Percentiles rank a stretch among this genome's conserved stretches.
phyloP scores from a whole-genome alignment of 129 eudicot species.

The Lactuca saligna region DNA sequence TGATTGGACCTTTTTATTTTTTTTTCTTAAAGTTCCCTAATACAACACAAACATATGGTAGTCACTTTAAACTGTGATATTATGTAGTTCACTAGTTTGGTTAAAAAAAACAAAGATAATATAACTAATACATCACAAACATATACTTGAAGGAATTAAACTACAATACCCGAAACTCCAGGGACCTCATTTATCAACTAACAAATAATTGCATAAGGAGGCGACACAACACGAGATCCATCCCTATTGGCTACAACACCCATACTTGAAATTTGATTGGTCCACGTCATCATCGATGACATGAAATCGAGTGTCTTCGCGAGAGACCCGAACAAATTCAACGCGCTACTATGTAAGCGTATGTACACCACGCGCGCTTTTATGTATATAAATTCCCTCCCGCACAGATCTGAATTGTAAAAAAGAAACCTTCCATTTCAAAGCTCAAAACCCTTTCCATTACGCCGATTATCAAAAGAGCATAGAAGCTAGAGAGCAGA shows the following conservation, averaged over 20 bases:
- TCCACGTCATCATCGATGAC: slow-evolving; percentile 37
- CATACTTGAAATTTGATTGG: slow-evolving; percentile 24
- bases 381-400: slow-evolving; percentile 7
- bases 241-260: slow-evolving; percentile 28
- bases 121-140: no score
- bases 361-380: not conserved
- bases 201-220: slow-evolving; percentile 8
- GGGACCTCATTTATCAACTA: slow-evolving; percentile 14
- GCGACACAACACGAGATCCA: slow-evolving; percentile 27
- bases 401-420: not conserved
- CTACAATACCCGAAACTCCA: slow-evolving; percentile 2
- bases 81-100: no score
- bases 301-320: slow-evolving; percentile 25
- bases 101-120: no score
- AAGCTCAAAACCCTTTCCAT: slow-evolving; percentile 18
- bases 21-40: no score
- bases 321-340: slow-evolving; percentile 21
- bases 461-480: not conserved
- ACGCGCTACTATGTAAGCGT: slow-evolving; percentile 14
- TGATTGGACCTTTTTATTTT: no score
- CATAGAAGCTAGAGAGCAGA: not conserved
- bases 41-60: no score
- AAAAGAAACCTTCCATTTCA: not conserved
- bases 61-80: no score
- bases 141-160: not conserved